These are phyloP conservation scores for Anethum foeniculum DNA, from an alignment of 140 eudicot species.

Conservation along the genomic window DNA sequence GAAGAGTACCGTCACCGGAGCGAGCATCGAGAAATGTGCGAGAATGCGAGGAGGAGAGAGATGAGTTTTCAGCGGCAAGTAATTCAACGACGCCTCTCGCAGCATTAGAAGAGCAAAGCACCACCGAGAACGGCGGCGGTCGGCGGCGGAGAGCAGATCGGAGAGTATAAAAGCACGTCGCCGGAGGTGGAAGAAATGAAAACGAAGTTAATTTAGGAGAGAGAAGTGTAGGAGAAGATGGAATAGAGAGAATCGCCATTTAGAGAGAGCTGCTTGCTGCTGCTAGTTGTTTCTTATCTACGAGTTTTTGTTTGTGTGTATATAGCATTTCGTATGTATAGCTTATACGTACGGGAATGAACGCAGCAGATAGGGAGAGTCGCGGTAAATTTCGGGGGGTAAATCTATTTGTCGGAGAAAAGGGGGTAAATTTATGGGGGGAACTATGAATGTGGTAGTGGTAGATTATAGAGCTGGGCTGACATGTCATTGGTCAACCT, in stretches of 20 bases:
- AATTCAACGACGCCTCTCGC: slow-evolving; percentile 32
- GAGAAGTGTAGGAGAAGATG: slow-evolving; percentile 28
- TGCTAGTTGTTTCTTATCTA: slow-evolving; percentile 2
- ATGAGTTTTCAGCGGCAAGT: slow-evolving; percentile 21
- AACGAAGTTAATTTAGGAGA: slow-evolving; percentile 28
- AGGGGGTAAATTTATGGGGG: neutral
- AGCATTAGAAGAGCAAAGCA: slow-evolving; percentile 24
- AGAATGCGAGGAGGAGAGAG: slow-evolving; percentile 22
- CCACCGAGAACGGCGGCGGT: slow-evolving; percentile 26
- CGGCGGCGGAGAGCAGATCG: slow-evolving; percentile 20
- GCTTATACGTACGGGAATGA: neutral
- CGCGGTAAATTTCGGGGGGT: neutral
- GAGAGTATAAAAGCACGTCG: slow-evolving; percentile 14
- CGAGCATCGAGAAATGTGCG: slow-evolving; percentile 47
- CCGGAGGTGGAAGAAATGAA: slow-evolving; percentile 10
- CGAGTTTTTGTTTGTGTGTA: neutral
- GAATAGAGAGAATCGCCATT: slow-evolving; percentile 22
- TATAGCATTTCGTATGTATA: neutral
- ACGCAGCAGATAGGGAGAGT: neutral
- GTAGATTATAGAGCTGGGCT: neutral
- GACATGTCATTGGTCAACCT: neutral
- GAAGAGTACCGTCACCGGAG: slow-evolving; percentile 38
- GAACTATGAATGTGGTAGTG: neutral
- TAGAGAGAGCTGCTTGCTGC: neutral
- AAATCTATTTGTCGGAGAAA: neutral